Conservation (phyloP, 2,329 filamentous ascomycete genomes). For the Myrmaecium sp. region DNA sequence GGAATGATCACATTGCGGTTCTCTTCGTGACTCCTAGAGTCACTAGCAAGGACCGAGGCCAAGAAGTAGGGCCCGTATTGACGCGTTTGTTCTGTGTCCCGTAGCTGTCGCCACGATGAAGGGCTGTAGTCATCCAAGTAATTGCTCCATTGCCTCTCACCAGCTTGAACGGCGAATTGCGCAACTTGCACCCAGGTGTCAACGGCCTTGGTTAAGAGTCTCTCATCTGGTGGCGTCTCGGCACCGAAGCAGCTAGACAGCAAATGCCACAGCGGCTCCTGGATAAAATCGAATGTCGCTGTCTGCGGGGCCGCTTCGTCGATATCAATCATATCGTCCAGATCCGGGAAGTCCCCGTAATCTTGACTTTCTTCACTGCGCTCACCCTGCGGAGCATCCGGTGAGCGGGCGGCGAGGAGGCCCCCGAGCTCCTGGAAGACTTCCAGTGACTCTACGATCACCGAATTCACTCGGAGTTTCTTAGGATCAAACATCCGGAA, state of each 20-base stretch:
- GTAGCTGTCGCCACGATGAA: constrained; percentile 32
- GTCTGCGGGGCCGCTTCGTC: constrained; percentile 8
- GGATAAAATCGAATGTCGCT: constrained; percentile 23
- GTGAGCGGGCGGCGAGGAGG: constrained; percentile 5
- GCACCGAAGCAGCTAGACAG: constrained; percentile 46
- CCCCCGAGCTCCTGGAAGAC: constrained; percentile 21
- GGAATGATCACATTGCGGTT: constrained; percentile 33
- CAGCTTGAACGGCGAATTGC: constrained; percentile 26
- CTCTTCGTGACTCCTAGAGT: constrained; percentile 23
- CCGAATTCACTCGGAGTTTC: constrained; percentile 23
- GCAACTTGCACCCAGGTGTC: constrained; percentile 39
- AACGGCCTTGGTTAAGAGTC: constrained; percentile 32
- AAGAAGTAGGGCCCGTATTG: constrained; percentile 30
- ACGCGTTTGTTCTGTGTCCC: constrained; percentile 27
- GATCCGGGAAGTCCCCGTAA: constrained; percentile 40
- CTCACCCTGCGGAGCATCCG: constrained; percentile 10
- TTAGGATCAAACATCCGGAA: constrained; percentile 36
- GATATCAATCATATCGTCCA: constrained; percentile 29
- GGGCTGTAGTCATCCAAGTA: constrained; percentile 38
- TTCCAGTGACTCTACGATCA: constrained; percentile 33
- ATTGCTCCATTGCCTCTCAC: constrained; percentile 34
- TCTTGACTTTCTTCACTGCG: constrained; percentile 45
- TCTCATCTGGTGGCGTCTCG: constrained; percentile 37
- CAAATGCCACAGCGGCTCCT: constrained; percentile 33
- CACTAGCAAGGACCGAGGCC: constrained; percentile 21